Percentiles rank a stretch among this genome's conserved stretches.
These are phyloP conservation scores for Leavenworthia alabamica DNA, from an alignment of 345 rosid species.

Conservation along the genomic window DNA sequence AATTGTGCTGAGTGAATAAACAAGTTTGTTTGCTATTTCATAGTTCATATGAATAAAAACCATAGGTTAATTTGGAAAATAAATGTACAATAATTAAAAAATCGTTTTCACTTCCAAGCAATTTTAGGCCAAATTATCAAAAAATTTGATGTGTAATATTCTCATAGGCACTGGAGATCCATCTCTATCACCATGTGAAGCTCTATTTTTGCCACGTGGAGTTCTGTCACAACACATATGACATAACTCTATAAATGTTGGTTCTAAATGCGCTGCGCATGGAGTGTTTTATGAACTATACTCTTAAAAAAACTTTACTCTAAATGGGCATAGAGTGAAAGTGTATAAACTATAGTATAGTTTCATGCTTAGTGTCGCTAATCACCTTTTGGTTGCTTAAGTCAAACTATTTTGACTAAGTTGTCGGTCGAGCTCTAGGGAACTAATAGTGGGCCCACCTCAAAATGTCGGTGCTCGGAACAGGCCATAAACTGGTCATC, in stretches of 20 bases:
- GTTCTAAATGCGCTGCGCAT: neutral
- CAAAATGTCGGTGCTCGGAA: conserved; percentile 27
- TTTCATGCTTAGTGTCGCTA: neutral
- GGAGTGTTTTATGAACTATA: no score
- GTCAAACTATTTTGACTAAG: conserved; percentile 24
- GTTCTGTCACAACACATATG: neutral
- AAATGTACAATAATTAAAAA: no score
- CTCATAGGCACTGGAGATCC: neutral
- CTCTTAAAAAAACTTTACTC: no score
- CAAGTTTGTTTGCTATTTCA: neutral
- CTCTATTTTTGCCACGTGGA: neutral
- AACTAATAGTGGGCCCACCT: neutral
- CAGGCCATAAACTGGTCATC: conserved; percentile 17
- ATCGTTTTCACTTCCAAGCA: neutral
- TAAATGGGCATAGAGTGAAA: no score
- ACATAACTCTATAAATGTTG: no score
- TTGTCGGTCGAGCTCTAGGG: conserved; percentile 23
- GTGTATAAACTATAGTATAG: no score
- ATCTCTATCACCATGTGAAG: neutral
- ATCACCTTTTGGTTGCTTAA: conserved; percentile 9
- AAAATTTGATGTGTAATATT: no score
- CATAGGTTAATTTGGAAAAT: neutral
- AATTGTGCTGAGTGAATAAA: neutral
- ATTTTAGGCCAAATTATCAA: neutral
- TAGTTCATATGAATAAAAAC: neutral